These are phyloP conservation scores for Onygenales sp. DNA, from an alignment of 2,329 filamentous ascomycete genomes.

Conservation along the genomic window DNA sequence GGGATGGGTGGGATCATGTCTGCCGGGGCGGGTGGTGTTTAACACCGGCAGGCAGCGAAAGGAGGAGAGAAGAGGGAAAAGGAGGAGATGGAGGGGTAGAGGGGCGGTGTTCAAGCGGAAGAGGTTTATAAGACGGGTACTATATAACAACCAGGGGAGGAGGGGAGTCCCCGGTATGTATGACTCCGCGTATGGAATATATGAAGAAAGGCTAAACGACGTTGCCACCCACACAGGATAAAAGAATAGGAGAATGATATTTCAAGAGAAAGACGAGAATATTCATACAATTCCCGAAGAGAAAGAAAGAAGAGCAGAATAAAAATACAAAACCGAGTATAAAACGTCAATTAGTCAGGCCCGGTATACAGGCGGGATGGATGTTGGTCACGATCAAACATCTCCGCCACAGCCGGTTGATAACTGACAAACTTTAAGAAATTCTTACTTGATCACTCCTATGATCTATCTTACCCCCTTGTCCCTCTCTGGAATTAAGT, in stretches of 20 bases:
- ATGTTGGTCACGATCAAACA: too few species aligned
- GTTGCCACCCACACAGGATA: neutral
- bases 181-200: too few species aligned
- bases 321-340: too few species aligned
- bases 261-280: neutral
- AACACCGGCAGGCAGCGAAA: neutral
- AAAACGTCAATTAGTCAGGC: too few species aligned
- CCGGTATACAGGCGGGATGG: too few species aligned
- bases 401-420: too few species aligned
- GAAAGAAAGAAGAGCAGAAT: neutral
- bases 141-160: neutral
- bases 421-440: too few species aligned
- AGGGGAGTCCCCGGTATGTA: neutral
- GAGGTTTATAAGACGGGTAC: neutral
- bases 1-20: constrained; percentile 39
- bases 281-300: neutral
- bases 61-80: neutral
- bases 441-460: too few species aligned
- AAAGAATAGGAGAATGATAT: neutral
- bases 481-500: too few species aligned
- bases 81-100: neutral
- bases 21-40: neutral
- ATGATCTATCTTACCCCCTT: too few species aligned
- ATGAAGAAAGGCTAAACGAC: neutral
- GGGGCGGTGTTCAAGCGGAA: neutral